These are phyloP conservation scores for Fusarium sp. DNA, from an alignment of 2,329 filamentous ascomycete species.

Conservation along the genomic window DNA sequence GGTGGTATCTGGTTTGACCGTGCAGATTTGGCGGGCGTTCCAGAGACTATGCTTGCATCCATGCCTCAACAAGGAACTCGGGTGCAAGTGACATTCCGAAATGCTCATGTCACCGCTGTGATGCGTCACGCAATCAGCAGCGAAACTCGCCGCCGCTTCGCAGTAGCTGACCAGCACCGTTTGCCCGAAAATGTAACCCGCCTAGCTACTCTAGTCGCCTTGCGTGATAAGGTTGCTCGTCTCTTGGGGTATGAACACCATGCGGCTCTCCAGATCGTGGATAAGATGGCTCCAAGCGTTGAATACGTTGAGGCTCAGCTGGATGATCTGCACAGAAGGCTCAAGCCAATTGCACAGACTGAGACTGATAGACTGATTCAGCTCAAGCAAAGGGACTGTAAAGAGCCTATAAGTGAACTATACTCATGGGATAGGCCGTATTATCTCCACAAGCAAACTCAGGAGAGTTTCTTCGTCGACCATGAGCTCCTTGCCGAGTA, in stretches of 20 bases:
- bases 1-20: neutral
- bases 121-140: neutral
- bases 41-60: rapidly evolving
- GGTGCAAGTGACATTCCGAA: neutral
- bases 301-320: neutral
- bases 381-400: neutral
- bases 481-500: neutral
- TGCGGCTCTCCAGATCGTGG: neutral
- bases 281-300: neutral
- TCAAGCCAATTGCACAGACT: neutral
- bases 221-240: neutral
- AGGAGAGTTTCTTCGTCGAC: neutral
- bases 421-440: neutral
- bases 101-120: neutral
- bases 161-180: neutral
- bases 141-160: neutral
- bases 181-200: neutral
- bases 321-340: neutral
- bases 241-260: neutral
- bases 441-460: neutral
- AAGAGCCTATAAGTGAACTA: rapidly evolving
- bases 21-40: neutral
- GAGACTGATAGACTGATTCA: neutral
- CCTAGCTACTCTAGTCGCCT: neutral
- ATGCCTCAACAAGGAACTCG: neutral